phyloP scores from a whole-genome alignment of 257 asterid species.

The Solanum raphanifolium region DNA sequence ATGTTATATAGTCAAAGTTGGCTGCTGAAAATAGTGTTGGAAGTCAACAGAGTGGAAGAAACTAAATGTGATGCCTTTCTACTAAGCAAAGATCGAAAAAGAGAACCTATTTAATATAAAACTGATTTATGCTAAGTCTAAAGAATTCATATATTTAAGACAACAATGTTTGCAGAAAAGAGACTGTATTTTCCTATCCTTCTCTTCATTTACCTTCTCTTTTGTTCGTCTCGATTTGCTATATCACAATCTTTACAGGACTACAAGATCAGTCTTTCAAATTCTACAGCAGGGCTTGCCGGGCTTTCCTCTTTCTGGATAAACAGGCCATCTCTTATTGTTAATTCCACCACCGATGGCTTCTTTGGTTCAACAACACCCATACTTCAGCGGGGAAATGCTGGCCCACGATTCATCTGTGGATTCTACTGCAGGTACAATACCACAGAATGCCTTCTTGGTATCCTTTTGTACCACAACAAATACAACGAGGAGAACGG shows the following conservation, averaged over 20 bases:
- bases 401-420: not conserved
- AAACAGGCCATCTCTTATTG: not conserved
- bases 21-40: not conserved
- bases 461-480: not conserved
- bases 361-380: not conserved
- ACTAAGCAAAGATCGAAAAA: no score
- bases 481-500: not conserved
- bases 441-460: not conserved
- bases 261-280: not conserved
- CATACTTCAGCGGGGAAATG: not conserved
- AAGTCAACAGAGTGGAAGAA: not conserved
- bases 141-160: not conserved
- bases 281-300: not conserved
- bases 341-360: not conserved
- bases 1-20: not conserved
- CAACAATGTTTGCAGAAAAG: not conserved
- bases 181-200: not conserved
- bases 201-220: not conserved
- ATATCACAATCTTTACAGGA: not conserved
- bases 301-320: not conserved
- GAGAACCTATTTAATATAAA: not conserved
- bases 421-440: not conserved
- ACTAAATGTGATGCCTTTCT: not conserved
- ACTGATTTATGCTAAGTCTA: not conserved
- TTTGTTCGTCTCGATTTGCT: not conserved